These are phyloP conservation scores for Dittrichia graveolens DNA, from an alignment of 129 eudicot species.

Conservation along the genomic window DNA sequence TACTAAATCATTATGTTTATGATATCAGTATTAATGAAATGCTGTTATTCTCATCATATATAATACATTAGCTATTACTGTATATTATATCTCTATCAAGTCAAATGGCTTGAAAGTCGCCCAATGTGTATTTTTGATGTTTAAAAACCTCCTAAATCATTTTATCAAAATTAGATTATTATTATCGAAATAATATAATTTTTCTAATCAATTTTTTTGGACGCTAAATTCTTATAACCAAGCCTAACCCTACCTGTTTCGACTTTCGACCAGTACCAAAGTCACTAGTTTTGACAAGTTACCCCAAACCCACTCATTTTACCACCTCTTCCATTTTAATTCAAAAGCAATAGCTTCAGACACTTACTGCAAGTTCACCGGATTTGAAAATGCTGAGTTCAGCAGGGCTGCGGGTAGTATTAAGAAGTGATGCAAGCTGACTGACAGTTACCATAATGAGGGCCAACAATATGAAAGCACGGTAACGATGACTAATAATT, in stretches of 20 bases:
- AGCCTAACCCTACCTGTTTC: too few species aligned
- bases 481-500: conserved; percentile 81
- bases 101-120: neutral
- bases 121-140: neutral
- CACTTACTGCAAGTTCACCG: conserved; percentile 86
- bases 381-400: conserved; percentile 56
- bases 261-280: too few species aligned
- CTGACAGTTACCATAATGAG: conserved; percentile 67
- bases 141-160: neutral
- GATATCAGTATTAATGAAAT: too few species aligned
- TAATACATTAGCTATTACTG: too few species aligned
- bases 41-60: too few species aligned
- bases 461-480: conserved; percentile 63
- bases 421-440: conserved; percentile 62
- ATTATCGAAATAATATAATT: neutral
- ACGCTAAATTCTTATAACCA: too few species aligned
- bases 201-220: neutral
- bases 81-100: too few species aligned
- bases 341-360: neutral
- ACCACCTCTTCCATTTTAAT: neutral
- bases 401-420: conserved; percentile 58
- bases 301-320: neutral
- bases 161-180: neutral
- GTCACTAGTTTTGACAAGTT: neutral
- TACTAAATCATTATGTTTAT: too few species aligned